A percentile compares a stretch with the other conserved stretches of the same genome.
Conservation (phyloP, 257 asterid species). For the Knoxia roxburghii region DNA sequence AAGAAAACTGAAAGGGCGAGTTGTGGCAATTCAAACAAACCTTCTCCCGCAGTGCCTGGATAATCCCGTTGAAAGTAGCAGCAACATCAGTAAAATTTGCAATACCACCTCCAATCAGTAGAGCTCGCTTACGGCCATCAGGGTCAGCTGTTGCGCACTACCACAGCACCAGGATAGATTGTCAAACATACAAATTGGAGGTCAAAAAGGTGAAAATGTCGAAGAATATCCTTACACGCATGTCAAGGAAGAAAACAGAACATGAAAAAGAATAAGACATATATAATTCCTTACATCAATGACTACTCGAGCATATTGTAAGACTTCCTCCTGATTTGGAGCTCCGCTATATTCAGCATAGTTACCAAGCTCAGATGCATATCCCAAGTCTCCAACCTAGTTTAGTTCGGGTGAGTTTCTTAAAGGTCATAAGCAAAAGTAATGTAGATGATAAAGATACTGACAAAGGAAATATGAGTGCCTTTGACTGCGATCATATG, state of each 20-base stretch:
- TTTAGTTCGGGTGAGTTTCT: conserved; percentile 13
- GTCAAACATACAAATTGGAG: conserved; percentile 5
- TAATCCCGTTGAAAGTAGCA: conserved; percentile 84
- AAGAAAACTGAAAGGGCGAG: background rate
- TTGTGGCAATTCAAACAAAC: conserved; percentile 27
- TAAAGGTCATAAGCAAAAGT: background rate
- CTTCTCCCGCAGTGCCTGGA: conserved; percentile 85
- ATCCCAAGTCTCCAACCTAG: conserved; percentile 90
- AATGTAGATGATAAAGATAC: background rate
- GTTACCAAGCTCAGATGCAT: conserved; percentile 91
- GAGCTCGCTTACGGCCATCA: conserved; percentile 88
- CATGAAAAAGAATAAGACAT: background rate
- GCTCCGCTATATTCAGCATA: conserved; percentile 99
- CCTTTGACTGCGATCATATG: background rate
- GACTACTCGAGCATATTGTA: conserved; percentile 91
- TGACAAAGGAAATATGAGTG: background rate
- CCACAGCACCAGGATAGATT: conserved; percentile 14
- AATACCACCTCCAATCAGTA: conserved; percentile 85
- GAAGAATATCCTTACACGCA: conserved; percentile 33
- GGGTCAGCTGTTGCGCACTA: conserved; percentile 94
- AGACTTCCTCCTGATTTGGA: conserved; percentile 88
- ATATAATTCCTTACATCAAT: conserved; percentile 54
- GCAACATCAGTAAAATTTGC: conserved; percentile 95
- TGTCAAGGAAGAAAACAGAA: conserved; percentile 4
- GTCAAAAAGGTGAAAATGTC: background rate